phyloP scores from a whole-genome alignment of 169 alveolate species.

The Cryptosporidium ubiquitum region DNA sequence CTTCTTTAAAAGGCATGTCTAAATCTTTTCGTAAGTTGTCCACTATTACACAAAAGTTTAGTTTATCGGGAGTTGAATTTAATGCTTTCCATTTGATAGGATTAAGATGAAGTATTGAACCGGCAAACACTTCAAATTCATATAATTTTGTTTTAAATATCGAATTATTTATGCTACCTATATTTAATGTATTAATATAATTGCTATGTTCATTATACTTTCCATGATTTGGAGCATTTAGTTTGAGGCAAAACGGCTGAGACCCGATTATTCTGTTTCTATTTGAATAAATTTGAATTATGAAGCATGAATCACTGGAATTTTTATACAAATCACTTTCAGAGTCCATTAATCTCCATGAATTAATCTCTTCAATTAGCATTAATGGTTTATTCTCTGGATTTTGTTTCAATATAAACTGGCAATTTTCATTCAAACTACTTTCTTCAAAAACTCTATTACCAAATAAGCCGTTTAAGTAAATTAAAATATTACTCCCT shows the following conservation, averaged over 20 bases:
- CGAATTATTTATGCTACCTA: not conserved
- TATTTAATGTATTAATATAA: not conserved
- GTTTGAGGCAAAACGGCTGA: constrained; percentile 38
- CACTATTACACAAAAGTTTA: constrained; percentile 18
- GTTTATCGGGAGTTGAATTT: constrained; percentile 28
- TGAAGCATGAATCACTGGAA: not conserved
- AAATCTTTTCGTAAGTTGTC: not conserved
- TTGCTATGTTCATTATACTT: not conserved
- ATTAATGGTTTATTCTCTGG: not conserved
- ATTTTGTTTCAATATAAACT: not conserved
- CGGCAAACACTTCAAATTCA: constrained; percentile 28
- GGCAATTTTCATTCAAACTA: constrained; percentile 1
- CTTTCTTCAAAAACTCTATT: constrained; percentile 4
- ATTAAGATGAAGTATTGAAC: constrained; percentile 40
- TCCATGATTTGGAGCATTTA: not conserved
- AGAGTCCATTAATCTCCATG: not conserved
- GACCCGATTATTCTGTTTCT: constrained; percentile 12
- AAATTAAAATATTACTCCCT: not conserved
- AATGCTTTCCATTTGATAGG: constrained; percentile 54
- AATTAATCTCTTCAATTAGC: not conserved
- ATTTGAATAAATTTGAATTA: constrained; percentile 24
- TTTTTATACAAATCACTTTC: not conserved
- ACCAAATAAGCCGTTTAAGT: not conserved
- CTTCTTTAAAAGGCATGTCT: not conserved
- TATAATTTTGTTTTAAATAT: not conserved